Percentiles rank a stretch among this genome's conserved stretches.
Conservation (phyloP, 2,329 filamentous ascomycete species). For the Colletotrichum sp. region DNA sequence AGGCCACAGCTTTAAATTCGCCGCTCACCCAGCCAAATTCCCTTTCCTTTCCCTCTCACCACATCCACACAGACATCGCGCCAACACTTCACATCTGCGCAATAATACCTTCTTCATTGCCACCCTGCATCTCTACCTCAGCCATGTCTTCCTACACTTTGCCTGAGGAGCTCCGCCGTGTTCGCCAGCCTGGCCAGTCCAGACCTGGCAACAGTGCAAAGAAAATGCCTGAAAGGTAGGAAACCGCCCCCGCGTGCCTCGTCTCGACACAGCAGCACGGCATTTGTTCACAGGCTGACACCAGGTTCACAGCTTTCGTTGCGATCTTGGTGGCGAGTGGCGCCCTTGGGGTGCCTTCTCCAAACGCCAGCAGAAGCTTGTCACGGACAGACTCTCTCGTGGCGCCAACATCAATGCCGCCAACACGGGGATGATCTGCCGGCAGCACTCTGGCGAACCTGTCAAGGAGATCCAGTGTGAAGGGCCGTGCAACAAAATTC, state of each 20-base stretch:
- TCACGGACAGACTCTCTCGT: slow-evolving; percentile 23
- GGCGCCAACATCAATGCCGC: slow-evolving; percentile 27
- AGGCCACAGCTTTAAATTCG: background rate
- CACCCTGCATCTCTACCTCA: background rate
- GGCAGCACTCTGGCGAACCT: slow-evolving; percentile 32
- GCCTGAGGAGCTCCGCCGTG: background rate
- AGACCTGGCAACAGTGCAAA: background rate
- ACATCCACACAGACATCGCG: background rate
- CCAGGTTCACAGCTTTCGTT: slow-evolving; percentile 31
- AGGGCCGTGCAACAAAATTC: slow-evolving; percentile 31
- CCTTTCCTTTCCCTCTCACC: background rate
- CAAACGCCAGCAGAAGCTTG: slow-evolving; percentile 31
- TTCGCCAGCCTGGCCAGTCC: background rate
- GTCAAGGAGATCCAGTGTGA: slow-evolving; percentile 33
- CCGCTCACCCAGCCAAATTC: background rate
- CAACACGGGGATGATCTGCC: slow-evolving; percentile 41
- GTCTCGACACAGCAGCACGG: background rate
- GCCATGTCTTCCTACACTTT: background rate
- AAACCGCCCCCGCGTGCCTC: background rate
- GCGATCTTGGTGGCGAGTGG: slow-evolving; percentile 41
- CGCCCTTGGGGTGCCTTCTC: slow-evolving; percentile 35
- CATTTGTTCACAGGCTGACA: background rate
- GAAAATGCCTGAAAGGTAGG: slow-evolving; percentile 9
- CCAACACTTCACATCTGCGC: background rate
- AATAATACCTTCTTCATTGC: background rate